These are phyloP conservation scores for Calocera cornea DNA, from an alignment of 768 basidiomycete genomes.

Conservation along the genomic window DNA sequence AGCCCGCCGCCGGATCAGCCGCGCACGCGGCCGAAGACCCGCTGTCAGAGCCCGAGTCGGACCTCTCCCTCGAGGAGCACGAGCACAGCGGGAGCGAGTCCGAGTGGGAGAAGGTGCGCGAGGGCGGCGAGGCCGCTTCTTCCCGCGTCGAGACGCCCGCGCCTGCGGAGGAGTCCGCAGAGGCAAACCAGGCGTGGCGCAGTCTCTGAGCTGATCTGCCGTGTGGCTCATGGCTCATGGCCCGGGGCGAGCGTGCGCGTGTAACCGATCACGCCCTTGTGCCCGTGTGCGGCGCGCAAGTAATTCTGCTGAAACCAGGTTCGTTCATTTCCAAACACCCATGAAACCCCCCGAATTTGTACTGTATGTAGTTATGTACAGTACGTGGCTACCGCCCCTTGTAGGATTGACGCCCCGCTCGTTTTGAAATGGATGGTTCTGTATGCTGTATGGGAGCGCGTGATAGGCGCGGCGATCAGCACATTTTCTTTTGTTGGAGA, in stretches of 20 bases:
- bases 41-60: not conserved
- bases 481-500: not conserved
- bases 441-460: not conserved
- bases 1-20: not conserved
- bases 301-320: not conserved
- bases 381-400: too few relatives aligned
- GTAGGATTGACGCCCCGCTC: not conserved
- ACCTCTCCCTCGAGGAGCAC: not conserved
- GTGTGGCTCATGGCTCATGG: too few relatives aligned
- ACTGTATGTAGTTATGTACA: not conserved
- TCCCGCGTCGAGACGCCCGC: not conserved
- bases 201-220: too few relatives aligned
- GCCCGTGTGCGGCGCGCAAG: not conserved
- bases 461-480: not conserved
- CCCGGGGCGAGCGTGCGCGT: not conserved
- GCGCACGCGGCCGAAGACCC: not conserved
- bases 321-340: not conserved
- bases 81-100: constrained; percentile 4
- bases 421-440: not conserved
- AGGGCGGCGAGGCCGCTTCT: not conserved
- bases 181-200: not conserved
- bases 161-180: not conserved
- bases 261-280: too few relatives aligned
- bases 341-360: not conserved
- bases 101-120: constrained; percentile 3